Percentiles rank a stretch among this genome's conserved stretches.
phyloP scores from a whole-genome alignment of 768 basidiomycete species.

The Tricholoma bakamatsutake region DNA sequence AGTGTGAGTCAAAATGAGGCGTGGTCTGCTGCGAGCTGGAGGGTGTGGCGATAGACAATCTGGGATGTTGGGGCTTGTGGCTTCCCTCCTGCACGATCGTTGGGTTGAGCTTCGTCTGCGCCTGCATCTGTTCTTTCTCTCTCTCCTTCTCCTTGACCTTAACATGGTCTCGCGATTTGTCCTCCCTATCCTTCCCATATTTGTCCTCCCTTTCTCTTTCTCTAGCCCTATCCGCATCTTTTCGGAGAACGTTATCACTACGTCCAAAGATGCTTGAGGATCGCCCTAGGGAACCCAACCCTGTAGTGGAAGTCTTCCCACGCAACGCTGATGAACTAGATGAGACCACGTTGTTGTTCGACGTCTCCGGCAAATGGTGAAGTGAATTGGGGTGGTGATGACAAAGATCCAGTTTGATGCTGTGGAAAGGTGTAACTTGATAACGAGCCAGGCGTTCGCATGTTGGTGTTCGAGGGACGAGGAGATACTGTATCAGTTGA shows the following conservation, averaged over 20 bases:
- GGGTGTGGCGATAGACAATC: slow-evolving; percentile 23
- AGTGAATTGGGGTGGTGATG: slow-evolving; percentile 8
- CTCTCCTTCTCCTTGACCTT: slow-evolving; percentile 15
- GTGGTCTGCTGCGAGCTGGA: slow-evolving; percentile 8
- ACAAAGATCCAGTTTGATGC: background rate
- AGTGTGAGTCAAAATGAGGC: background rate
- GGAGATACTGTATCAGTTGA: background rate
- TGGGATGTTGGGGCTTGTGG: slow-evolving; percentile 21
- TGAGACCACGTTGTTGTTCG: background rate
- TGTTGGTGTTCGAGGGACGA: slow-evolving; percentile 1
- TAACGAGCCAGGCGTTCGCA: slow-evolving; percentile 1
- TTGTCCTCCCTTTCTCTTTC: slow-evolving; percentile 17
- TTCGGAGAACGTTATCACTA: slow-evolving; percentile 9
- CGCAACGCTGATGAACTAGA: slow-evolving; percentile 7
- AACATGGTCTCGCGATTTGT: slow-evolving; percentile 19
- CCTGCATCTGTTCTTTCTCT: slow-evolving; percentile 2
- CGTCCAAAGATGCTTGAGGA: slow-evolving; percentile 16
- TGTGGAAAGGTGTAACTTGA: slow-evolving; percentile 5
- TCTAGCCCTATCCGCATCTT: slow-evolving; percentile 8
- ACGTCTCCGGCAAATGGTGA: background rate
- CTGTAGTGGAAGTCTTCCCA: slow-evolving; percentile 14
- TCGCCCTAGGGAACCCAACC: slow-evolving; percentile 16
- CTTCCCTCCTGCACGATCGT: slow-evolving; percentile 1
- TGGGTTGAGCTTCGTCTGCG: background rate
- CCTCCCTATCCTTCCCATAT: slow-evolving; percentile 12